Evolutionary conservation across 805 yeast species (phyloP).

Genomic region (Candida saitoana): DNA sequence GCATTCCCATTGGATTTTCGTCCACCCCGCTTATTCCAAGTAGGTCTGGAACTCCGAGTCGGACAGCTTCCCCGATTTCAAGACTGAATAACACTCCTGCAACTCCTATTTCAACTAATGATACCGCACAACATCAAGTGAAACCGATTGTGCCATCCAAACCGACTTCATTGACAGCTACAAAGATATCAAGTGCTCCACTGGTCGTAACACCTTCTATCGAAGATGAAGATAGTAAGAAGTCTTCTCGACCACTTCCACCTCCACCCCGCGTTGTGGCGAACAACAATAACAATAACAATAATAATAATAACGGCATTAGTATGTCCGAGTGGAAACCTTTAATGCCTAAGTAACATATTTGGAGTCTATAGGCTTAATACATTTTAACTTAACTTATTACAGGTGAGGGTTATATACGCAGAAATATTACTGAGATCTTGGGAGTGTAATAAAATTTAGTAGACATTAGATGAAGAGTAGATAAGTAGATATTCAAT

Average conservation of each 20-base stretch:
- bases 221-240: slow-evolving; percentile 10
- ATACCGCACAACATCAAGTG: slow-evolving; percentile 17
- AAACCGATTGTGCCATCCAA: slow-evolving; percentile 37
- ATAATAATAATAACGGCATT: slow-evolving; percentile 4
- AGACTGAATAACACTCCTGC: slow-evolving; percentile 6
- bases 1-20: slow-evolving; percentile 30
- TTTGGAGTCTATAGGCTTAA: neutral
- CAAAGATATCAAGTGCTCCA: too few relatives aligned
- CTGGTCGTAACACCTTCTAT: too few relatives aligned
- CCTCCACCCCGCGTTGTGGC: slow-evolving; percentile 8
- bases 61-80: slow-evolving; percentile 7
- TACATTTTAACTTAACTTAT: neutral
- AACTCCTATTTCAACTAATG: slow-evolving; percentile 16
- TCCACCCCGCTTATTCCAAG: slow-evolving; percentile 38
- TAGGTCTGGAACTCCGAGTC: slow-evolving; percentile 23
- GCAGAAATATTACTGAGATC: too few relatives aligned
- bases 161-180: slow-evolving; percentile 25
- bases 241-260: slow-evolving; percentile 2
- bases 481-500: too few relatives aligned
- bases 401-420: too few relatives aligned
- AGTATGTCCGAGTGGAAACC: slow-evolving; percentile 51
- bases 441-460: too few relatives aligned
- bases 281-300: slow-evolving; percentile 1
- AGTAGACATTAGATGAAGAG: too few relatives aligned
- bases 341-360: slow-evolving; percentile 39